Conservation (phyloP, 305 asterid species). For the Ilex paraguariensis region DNA sequence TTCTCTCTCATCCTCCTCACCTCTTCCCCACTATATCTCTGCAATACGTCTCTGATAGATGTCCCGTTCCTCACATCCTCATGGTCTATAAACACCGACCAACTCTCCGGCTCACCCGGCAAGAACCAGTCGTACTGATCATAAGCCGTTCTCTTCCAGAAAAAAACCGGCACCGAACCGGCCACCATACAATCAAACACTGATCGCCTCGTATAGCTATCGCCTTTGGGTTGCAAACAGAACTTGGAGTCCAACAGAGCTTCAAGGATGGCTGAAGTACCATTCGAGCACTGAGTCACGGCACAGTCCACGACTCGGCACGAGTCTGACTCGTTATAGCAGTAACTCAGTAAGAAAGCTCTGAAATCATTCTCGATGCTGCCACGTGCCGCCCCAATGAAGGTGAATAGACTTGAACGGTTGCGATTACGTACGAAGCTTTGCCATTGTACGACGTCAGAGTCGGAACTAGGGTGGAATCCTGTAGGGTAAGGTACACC, state of each 20-base stretch:
- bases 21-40: conserved; percentile 31
- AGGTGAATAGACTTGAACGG: conserved; percentile 47
- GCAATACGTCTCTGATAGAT: conserved; percentile 42
- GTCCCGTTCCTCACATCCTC: conserved; percentile 46
- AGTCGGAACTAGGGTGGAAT: conserved; percentile 61
- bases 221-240: conserved; percentile 82
- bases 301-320: conserved; percentile 67
- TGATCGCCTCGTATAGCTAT: conserved; percentile 56
- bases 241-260: conserved; percentile 58
- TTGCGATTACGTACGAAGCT: conserved; percentile 32
- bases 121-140: conserved; percentile 66
- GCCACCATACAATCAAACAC: conserved; percentile 86
- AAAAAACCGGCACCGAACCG: conserved; percentile 79
- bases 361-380: conserved; percentile 48
- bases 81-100: conserved; percentile 62
- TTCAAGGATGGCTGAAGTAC: conserved; percentile 45
- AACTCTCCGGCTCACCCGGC: conserved; percentile 58
- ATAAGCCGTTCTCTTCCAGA: conserved; percentile 63
- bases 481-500: conserved; percentile 86
- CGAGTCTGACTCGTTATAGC: conserved; percentile 40
- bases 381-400: conserved; percentile 44
- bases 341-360: conserved; percentile 32
- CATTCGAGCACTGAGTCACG: conserved; percentile 52
- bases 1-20: conserved; percentile 49
- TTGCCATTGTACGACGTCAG: conserved; percentile 50